These are phyloP conservation scores for Halophytophthora polymorphica DNA, from an alignment of 352 stramenopile species.

Conservation along the genomic window DNA sequence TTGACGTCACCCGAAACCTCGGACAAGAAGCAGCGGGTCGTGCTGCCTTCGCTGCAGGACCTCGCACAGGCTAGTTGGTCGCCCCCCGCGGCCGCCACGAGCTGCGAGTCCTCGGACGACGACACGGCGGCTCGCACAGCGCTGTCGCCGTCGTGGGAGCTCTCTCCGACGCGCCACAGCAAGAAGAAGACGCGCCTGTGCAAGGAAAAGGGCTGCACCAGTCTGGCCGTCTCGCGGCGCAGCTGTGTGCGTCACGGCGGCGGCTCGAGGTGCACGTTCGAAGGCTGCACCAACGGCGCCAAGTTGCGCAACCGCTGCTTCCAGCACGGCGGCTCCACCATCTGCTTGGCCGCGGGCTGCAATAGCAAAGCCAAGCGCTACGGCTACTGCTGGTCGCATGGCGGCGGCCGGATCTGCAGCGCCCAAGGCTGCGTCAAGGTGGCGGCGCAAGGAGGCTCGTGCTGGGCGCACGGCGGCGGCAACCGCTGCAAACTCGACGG, in stretches of 20 bases:
- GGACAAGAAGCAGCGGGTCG: constrained; percentile 15
- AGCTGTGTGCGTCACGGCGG: constrained; percentile 47
- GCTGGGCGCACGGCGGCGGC: constrained; percentile 77
- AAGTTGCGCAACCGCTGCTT: constrained; percentile 79
- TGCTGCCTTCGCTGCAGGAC: constrained; percentile 23
- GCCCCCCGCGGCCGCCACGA: constrained; percentile 18
- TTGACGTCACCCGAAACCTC: not conserved
- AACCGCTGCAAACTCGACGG: constrained; percentile 64
- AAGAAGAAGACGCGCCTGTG: constrained; percentile 58
- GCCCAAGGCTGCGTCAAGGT: constrained; percentile 57
- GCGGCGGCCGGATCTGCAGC: constrained; percentile 68
- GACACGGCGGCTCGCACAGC: constrained; percentile 19
- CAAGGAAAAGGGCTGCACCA: constrained; percentile 64
- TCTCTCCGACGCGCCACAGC: not conserved
- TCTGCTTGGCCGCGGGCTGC: constrained; percentile 60
- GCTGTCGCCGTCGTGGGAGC: not conserved
- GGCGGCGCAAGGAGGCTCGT: constrained; percentile 61
- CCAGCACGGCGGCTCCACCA: constrained; percentile 71
- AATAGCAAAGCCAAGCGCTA: constrained; percentile 77
- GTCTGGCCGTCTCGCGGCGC: constrained; percentile 52
- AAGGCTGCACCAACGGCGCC: constrained; percentile 63
- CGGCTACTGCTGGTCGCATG: constrained; percentile 79
- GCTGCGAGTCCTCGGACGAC: constrained; percentile 29
- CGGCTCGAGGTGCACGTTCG: constrained; percentile 41
- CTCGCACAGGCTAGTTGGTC: constrained; percentile 7